phyloP scores from a whole-genome alignment of 805 yeast genomes.

The Teunomyces lycoperdinae region DNA sequence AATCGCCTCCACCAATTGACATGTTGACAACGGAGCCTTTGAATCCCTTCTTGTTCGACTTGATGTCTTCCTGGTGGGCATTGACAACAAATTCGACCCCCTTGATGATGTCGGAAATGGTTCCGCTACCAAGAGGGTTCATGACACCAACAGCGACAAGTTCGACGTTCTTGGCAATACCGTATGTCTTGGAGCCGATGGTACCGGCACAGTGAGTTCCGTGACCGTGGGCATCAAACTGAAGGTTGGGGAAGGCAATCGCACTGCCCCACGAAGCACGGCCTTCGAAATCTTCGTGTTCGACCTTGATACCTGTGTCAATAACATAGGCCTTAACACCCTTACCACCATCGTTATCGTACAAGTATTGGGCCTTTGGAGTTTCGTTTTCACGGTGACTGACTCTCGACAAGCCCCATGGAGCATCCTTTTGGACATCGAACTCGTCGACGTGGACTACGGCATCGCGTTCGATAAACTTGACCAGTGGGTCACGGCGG shows the following conservation, averaged over 20 bases:
- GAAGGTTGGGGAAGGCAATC: constrained; percentile 38
- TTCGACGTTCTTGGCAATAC: constrained; percentile 67
- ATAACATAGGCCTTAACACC: constrained; percentile 73
- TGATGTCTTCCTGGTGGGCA: constrained; percentile 34
- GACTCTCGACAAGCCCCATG: constrained; percentile 42
- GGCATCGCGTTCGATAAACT: constrained; percentile 23
- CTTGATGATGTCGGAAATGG: constrained; percentile 41
- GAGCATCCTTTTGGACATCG: constrained; percentile 36
- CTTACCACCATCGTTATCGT: constrained; percentile 41
- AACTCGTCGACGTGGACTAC: constrained; percentile 18
- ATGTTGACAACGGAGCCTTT: constrained; percentile 88
- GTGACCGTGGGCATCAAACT: constrained; percentile 74
- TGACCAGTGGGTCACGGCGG: constrained; percentile 13
- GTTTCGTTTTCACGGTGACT: constrained; percentile 29
- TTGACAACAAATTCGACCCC: constrained; percentile 46
- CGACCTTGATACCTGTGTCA: constrained; percentile 73
- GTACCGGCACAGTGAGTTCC: constrained; percentile 94
- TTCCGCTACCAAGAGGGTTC: constrained; percentile 38
- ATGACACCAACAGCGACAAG: constrained; percentile 42
- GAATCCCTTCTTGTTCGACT: constrained; percentile 58
- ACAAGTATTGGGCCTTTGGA: constrained; percentile 35
- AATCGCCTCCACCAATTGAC: constrained; percentile 93
- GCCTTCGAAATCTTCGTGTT: constrained; percentile 63
- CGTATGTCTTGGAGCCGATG: constrained; percentile 74
- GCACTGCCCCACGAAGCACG: constrained; percentile 57